These are phyloP conservation scores for Periconia macrospinosa DNA, from an alignment of 2,329 filamentous ascomycete species.

Conservation along the genomic window DNA sequence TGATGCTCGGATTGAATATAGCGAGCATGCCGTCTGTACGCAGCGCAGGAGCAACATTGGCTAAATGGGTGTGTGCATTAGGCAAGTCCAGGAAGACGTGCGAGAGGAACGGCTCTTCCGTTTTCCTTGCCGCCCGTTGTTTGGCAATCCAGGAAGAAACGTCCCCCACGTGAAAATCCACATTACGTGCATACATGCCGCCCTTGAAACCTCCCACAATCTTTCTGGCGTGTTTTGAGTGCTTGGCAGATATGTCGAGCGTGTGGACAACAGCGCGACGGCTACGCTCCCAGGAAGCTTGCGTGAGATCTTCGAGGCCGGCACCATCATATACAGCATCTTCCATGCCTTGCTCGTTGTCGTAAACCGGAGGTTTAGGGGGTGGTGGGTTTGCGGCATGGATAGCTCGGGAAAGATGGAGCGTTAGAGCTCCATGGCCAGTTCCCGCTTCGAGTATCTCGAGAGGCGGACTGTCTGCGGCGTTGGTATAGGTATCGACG, in stretches of 20 bases:
- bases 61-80: conserved; percentile 57
- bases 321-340: conserved; percentile 35
- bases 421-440: conserved; percentile 77
- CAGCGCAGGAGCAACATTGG: conserved; percentile 59
- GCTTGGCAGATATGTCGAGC: conserved; percentile 65
- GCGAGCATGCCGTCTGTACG: conserved; percentile 66
- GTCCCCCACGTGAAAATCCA: conserved; percentile 74
- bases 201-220: conserved; percentile 68
- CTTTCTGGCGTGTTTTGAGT: conserved; percentile 66
- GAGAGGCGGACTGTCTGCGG: conserved; percentile 51
- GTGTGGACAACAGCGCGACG: conserved; percentile 75
- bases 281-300: conserved; percentile 42
- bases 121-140: conserved; percentile 42
- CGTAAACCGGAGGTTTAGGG: conserved; percentile 33
- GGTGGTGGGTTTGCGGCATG: conserved; percentile 68
- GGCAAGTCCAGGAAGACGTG: conserved; percentile 77
- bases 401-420: conserved; percentile 74
- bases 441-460: conserved; percentile 85
- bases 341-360: conserved; percentile 23
- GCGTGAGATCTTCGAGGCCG: conserved; percentile 30
- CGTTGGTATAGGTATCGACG: conserved; percentile 46
- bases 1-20: conserved; percentile 76
- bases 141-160: conserved; percentile 64
- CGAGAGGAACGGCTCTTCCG: conserved; percentile 63
- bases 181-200: conserved; percentile 68